A percentile compares a stretch with the other conserved stretches of the same genome.
Evolutionary conservation across 306 rosid species (phyloP).

Genomic region (Medicago ruthenica): DNA sequence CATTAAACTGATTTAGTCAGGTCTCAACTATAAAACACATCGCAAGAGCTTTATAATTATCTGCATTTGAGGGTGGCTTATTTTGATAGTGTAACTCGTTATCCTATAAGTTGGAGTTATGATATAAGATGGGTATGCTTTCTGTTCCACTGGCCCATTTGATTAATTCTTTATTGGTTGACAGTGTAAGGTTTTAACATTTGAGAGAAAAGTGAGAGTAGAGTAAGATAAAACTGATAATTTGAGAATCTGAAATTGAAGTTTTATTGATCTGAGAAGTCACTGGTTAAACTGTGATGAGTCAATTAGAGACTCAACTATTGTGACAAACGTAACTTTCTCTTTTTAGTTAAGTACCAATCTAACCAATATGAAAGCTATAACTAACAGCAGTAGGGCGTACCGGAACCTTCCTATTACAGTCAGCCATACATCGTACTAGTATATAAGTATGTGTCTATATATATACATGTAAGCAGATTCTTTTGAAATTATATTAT

Average conservation of each 20-base stretch:
- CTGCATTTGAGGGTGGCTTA: constrained; percentile 26
- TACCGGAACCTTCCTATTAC: neutral
- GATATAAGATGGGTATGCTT: constrained; percentile 22
- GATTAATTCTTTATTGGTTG: neutral
- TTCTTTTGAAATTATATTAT: constrained; percentile 20
- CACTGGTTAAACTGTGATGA: neutral
- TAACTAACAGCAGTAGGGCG: neutral
- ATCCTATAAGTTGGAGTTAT: constrained; percentile 12
- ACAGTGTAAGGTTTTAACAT: neutral
- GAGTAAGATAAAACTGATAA: neutral
- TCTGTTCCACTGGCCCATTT: neutral
- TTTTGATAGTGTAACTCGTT: neutral
- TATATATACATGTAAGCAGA: neutral
- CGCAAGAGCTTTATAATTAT: neutral
- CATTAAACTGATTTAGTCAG: neutral
- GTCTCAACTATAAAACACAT: neutral
- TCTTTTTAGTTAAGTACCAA: neutral
- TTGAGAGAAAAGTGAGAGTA: neutral
- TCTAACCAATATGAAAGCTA: neutral
- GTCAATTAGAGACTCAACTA: neutral
- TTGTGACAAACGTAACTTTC: neutral
- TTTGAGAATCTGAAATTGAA: constrained; percentile 3
- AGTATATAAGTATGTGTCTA: neutral
- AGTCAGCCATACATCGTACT: constrained; percentile 18
- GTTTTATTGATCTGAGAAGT: neutral